Percentiles rank a stretch among this genome's conserved stretches.
Conservation (phyloP, 352 stramenopile species). For the Phytophthora macrochlamydospora region DNA sequence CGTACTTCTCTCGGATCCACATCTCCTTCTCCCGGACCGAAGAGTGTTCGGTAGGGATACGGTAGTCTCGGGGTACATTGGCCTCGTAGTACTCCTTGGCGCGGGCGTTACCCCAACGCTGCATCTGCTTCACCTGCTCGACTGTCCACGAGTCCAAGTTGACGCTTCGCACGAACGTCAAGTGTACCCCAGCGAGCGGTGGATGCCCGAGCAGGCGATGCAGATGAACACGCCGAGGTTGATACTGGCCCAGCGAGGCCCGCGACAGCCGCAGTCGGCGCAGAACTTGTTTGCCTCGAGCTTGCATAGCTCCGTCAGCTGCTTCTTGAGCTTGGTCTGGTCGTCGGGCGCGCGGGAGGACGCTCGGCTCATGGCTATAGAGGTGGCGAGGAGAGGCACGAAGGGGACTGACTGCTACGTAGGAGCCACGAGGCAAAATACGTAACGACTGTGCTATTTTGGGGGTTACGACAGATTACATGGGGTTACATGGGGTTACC, state of each 20-base stretch:
- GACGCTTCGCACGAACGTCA: slow-evolving; percentile 93
- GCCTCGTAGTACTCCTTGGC: slow-evolving; percentile 92
- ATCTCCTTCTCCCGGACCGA: slow-evolving; percentile 88
- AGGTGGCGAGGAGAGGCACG: no score
- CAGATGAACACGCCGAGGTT: slow-evolving; percentile 96
- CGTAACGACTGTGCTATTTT: no score
- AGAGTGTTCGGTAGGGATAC: slow-evolving; percentile 79
- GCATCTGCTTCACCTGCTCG: slow-evolving; percentile 91
- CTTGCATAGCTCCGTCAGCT: slow-evolving; percentile 89
- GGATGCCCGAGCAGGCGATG: slow-evolving; percentile 93
- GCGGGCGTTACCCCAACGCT: slow-evolving; percentile 90
- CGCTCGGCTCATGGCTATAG: slow-evolving; percentile 58
- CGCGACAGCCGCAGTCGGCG: slow-evolving; percentile 86
- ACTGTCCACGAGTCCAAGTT: slow-evolving; percentile 94
- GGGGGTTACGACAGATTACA: no score
- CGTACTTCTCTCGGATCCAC: slow-evolving; percentile 93
- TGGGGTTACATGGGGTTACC: no score
- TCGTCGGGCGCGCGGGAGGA: slow-evolving; percentile 57
- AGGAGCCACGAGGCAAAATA: no score
- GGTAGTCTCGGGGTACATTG: slow-evolving; percentile 77
- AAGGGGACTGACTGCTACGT: background rate
- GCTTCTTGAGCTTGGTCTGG: slow-evolving; percentile 89
- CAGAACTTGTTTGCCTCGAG: slow-evolving; percentile 92
- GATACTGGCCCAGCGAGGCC: slow-evolving; percentile 92
- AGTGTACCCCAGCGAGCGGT: slow-evolving; percentile 92